A percentile compares a stretch with the other conserved stretches of the same genome.
These are phyloP conservation scores for Dendrocalamus sinicus DNA, from an alignment of 176 grass and related monocot genomes.

Conservation along the genomic window DNA sequence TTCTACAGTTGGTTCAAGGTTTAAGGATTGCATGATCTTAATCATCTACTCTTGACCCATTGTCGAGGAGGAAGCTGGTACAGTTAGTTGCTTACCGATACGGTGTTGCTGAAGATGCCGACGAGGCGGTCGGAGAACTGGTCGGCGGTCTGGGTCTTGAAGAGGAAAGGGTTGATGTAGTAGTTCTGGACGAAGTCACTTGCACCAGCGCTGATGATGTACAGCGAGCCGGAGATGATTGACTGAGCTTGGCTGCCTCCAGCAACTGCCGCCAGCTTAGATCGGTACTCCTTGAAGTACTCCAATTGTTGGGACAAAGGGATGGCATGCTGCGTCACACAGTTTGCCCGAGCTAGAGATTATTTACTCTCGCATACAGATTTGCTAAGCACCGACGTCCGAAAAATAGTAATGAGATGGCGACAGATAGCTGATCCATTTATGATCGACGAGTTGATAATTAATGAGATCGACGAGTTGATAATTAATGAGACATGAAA, in stretches of 20 bases:
- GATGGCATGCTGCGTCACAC: constrained; percentile 66
- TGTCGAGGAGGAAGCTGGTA: background rate
- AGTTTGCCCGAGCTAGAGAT: constrained; percentile 31
- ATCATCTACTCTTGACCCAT: background rate
- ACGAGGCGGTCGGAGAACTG: constrained; percentile 74
- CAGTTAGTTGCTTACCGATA: constrained; percentile 41
- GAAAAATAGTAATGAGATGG: background rate
- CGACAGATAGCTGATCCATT: background rate
- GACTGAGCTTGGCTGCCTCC: constrained; percentile 54
- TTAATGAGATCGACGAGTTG: background rate
- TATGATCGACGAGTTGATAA: background rate
- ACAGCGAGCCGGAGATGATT: constrained; percentile 65
- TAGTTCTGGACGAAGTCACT: constrained; percentile 95
- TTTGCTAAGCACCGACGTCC: constrained; percentile 1
- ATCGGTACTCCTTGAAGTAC: constrained; percentile 81
- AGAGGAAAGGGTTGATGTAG: constrained; percentile 87
- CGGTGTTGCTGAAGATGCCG: constrained; percentile 60
- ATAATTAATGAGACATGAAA: constrained; percentile 1
- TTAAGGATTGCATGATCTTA: background rate
- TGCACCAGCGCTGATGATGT: constrained; percentile 76
- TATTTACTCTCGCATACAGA: background rate
- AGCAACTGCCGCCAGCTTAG: constrained; percentile 62
- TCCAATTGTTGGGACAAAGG: constrained; percentile 82
- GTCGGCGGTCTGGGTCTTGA: constrained; percentile 70
- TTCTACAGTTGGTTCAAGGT: constrained; percentile 31